These are phyloP conservation scores for Geotrichum histeridarum DNA, from an alignment of 1,139 yeast genomes.

Conservation along the genomic window DNA sequence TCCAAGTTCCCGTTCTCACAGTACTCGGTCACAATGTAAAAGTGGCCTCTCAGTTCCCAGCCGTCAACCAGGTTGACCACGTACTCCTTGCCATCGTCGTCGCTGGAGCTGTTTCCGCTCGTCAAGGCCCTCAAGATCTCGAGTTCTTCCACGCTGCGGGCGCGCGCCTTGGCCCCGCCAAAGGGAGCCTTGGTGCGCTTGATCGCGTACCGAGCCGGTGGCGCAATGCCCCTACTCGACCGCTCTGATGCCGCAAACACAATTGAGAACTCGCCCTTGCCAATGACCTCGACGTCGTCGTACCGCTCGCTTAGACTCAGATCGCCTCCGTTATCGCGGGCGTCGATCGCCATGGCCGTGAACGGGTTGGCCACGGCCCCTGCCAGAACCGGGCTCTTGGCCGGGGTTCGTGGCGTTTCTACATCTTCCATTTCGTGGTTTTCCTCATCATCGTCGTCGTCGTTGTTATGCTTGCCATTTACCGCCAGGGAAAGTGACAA, in stretches of 20 bases:
- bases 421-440: slow-evolving; percentile 11
- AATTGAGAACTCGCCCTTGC: slow-evolving; percentile 82
- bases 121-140: slow-evolving; percentile 46
- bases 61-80: slow-evolving; percentile 75
- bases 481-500: slow-evolving; percentile 1
- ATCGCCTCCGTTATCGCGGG: slow-evolving; percentile 27
- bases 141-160: slow-evolving; percentile 53
- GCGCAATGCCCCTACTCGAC: slow-evolving; percentile 15
- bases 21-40: slow-evolving; percentile 89
- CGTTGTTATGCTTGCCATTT: neutral
- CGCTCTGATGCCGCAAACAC: slow-evolving; percentile 71
- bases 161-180: slow-evolving; percentile 49
- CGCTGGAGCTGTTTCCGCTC: slow-evolving; percentile 37
- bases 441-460: slow-evolving; percentile 13
- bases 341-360: slow-evolving; percentile 4
- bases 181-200: slow-evolving; percentile 66
- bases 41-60: slow-evolving; percentile 72
- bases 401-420: slow-evolving; percentile 30
- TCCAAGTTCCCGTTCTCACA: slow-evolving; percentile 93
- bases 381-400: slow-evolving; percentile 29
- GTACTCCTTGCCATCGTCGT: slow-evolving; percentile 75
- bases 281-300: slow-evolving; percentile 59
- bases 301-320: slow-evolving; percentile 59
- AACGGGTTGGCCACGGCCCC: slow-evolving; percentile 20
- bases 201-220: slow-evolving; percentile 56